phyloP scores from a whole-genome alignment of 2,329 filamentous ascomycete species.

The Claviceps capensis region DNA sequence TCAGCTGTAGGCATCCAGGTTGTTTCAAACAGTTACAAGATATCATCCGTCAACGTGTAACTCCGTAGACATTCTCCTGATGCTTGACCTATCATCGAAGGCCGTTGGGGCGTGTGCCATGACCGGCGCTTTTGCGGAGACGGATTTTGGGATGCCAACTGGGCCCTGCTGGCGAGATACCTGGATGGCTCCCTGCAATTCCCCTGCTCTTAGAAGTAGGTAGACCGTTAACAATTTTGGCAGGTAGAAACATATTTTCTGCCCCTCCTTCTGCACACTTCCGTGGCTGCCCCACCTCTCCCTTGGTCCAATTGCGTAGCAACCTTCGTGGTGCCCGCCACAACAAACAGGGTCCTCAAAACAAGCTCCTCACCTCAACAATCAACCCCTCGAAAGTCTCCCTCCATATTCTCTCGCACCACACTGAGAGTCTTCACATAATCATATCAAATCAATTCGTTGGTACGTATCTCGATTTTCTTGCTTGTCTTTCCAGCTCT shows the following conservation, averaged over 20 bases:
- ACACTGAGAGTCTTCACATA: not conserved
- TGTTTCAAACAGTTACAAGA: not conserved
- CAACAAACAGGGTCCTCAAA: slow-evolving; percentile 3
- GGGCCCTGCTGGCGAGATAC: slow-evolving; percentile 1
- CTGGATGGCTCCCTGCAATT: not conserved
- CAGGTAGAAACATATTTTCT: slow-evolving; percentile 11
- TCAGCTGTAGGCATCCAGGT: no score
- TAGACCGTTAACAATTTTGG: not conserved
- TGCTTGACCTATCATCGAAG: not conserved
- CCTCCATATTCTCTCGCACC: not conserved
- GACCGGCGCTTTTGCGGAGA: slow-evolving; percentile 1
- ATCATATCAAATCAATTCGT: not conserved
- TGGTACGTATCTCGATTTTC: not conserved
- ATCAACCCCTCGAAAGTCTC: not conserved
- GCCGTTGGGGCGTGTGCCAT: not conserved
- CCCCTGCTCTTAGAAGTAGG: not conserved
- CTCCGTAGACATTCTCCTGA: not conserved
- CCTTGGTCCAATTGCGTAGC: slow-evolving; percentile 4
- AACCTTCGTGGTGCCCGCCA: slow-evolving; percentile 3
- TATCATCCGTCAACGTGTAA: not conserved
- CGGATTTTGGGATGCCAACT: not conserved
- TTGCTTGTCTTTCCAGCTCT: not conserved
- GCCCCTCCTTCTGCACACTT: slow-evolving; percentile 4
- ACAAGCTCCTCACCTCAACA: slow-evolving; percentile 4
- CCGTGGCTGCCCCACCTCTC: slow-evolving; percentile 11